Base-by-base conservation (phyloP, 306 rosid genomes). In the Fagus crenata region DNA sequence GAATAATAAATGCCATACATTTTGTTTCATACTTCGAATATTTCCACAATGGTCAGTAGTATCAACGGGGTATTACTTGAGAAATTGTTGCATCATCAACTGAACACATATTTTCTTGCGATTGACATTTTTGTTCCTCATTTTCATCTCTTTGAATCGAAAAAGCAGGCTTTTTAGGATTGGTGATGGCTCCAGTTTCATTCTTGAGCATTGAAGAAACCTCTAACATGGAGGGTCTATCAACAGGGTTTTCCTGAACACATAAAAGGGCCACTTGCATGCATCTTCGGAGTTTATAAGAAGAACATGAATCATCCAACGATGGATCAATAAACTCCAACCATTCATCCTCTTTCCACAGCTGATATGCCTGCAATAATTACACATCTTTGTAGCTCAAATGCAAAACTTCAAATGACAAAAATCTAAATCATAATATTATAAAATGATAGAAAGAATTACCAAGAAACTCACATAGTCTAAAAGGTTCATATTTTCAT, bases 221-320 rank as follows among this genome's bases (percentile, higher is more conserved):
- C 75, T 88, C 88, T 67, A 88, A 42, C 90, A 92, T 90, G 7
- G 94, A 63, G 54, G 97, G 88, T 77, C 95, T 85, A 64, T 89
- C 87, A 1, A 75, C 84, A 1, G 90, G 78, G 55, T 86, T 81
- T 46, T 86, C 92, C 82, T 89, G 90, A 69, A 89, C 93, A 13
- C 96, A 90, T 33, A 87, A 71, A 4, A 92, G 82, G 40, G 87
- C 93, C 28, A 90, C 83, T 18, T 86, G 85, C 85, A 90, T 78
- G 92, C 97, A 92, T n/a, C n/a, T n/a, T n/a, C n/a, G n/a, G n/a
- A n/a, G n/a, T n/a, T n/a, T n/a, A n/a, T n/a, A n/a, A n/a, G n/a
- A n/a, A n/a, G n/a, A n/a, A n/a, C n/a, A n/a, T n/a, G n/a, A n/a
- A n/a, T n/a, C n/a, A n/a, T n/a, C n/a, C n/a, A n/a, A n/a, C n/a